Evolutionary conservation across 495 filamentous ascomycete species (phyloP).

Genomic region (Podospora didyma): DNA sequence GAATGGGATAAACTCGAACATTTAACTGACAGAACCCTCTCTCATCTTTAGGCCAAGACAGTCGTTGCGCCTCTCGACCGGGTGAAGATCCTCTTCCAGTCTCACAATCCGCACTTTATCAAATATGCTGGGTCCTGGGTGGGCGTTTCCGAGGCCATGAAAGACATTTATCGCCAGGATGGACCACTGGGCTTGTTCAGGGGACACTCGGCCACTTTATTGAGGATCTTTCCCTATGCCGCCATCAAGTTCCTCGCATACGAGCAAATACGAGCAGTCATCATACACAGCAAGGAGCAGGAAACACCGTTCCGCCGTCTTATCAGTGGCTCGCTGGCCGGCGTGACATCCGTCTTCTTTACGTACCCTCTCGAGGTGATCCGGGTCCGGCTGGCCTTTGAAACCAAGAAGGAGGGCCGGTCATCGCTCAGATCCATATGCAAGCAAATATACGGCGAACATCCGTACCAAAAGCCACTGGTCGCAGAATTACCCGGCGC

Average conservation of each 20-base stretch:
- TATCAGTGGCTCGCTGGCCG: conserved; percentile 73
- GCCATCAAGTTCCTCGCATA: conserved; percentile 97
- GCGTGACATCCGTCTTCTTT: conserved; percentile 85
- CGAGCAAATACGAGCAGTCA: conserved; percentile 77
- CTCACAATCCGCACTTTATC: conserved; percentile 85
- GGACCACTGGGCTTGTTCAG: conserved; percentile 77
- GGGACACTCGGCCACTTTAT: conserved; percentile 88
- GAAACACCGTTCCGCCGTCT: conserved; percentile 80
- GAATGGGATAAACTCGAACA: neutral
- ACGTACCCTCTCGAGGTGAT: conserved; percentile 94
- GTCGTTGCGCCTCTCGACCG: conserved; percentile 93
- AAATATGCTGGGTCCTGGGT: conserved; percentile 88
- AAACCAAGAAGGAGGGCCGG: conserved; percentile 67
- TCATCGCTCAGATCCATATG: conserved; percentile 69
- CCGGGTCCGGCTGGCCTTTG: conserved; percentile 87
- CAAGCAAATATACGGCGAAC: conserved; percentile 79
- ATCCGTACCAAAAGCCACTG: conserved; percentile 22
- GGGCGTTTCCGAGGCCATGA: conserved; percentile 71
- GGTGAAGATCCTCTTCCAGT: conserved; percentile 98
- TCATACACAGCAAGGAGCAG: conserved; percentile 66
- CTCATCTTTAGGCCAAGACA: conserved; percentile 72
- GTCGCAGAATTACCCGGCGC: conserved; percentile 5
- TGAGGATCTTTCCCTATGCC: conserved; percentile 96
- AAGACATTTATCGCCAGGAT: conserved; percentile 73
- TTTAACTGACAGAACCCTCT: no score